These are phyloP conservation scores for Candida ulmi DNA, from an alignment of 805 yeast species.

Conservation along the genomic window DNA sequence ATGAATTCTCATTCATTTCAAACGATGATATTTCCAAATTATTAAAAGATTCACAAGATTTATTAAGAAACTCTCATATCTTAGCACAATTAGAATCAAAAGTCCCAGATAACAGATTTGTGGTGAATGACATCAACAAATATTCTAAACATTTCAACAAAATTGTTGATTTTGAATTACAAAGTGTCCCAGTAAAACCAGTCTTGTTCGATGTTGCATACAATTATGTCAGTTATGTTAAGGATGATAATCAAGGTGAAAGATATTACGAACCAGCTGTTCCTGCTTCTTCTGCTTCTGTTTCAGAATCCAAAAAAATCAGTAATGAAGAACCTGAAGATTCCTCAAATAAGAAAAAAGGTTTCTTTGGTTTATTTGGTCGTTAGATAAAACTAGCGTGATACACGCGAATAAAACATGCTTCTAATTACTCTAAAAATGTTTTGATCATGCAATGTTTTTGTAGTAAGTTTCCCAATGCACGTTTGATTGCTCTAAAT, in stretches of 20 bases:
- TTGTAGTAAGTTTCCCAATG: too few relatives aligned
- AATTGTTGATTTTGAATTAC: slow-evolving; percentile 25
- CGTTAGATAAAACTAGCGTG: slow-evolving; percentile 25
- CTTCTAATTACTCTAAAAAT: too few relatives aligned
- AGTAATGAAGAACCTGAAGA: slow-evolving; percentile 4
- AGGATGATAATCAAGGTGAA: slow-evolving; percentile 2
- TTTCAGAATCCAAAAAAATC: not conserved
- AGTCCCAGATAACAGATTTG: slow-evolving; percentile 18
- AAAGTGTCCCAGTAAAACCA: slow-evolving; percentile 75
- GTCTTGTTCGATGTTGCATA: slow-evolving; percentile 87
- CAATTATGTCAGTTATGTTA: slow-evolving; percentile 59
- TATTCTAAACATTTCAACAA: slow-evolving; percentile 21
- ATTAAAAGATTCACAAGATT: slow-evolving; percentile 10
- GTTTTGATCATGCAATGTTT: too few relatives aligned
- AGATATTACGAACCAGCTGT: slow-evolving; percentile 1
- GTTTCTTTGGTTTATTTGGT: slow-evolving; percentile 73
- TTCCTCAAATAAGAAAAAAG: slow-evolving; percentile 44
- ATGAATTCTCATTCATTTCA: slow-evolving; percentile 30
- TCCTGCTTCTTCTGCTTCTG: not conserved
- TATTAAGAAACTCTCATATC: slow-evolving; percentile 32
- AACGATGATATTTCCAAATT: slow-evolving; percentile 27
- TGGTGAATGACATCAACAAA: slow-evolving; percentile 18
- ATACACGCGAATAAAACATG: too few relatives aligned
- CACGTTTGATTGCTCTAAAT: too few relatives aligned
- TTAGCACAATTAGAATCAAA: slow-evolving; percentile 41